These are phyloP conservation scores for Suillus fuscotomentosus DNA, from an alignment of 768 basidiomycete species.

Conservation along the genomic window DNA sequence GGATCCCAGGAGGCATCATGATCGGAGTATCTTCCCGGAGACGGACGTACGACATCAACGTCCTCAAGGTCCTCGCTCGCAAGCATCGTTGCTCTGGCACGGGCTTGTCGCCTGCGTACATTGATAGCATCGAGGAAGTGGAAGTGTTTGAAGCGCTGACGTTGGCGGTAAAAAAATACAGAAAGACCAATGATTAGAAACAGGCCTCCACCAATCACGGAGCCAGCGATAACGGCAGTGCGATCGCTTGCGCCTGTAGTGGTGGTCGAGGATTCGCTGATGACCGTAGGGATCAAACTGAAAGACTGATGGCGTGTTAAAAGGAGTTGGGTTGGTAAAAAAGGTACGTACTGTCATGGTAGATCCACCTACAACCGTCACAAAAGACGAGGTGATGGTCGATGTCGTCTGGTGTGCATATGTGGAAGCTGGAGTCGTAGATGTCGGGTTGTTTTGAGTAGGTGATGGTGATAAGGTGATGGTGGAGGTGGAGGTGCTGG, in stretches of 20 bases:
- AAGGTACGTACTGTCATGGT: conserved; percentile 16
- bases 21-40: conserved; percentile 16
- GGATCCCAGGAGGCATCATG: conserved; percentile 23
- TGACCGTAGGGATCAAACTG: conserved; percentile 18
- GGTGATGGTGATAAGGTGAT: neutral
- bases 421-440: conserved; percentile 10
- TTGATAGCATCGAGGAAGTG: conserved; percentile 29
- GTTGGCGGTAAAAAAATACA: conserved; percentile 36
- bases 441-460: neutral
- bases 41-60: conserved; percentile 5
- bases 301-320: conserved; percentile 11
- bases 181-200: conserved; percentile 36
- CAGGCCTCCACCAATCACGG: conserved; percentile 36
- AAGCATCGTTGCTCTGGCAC: conserved; percentile 20
- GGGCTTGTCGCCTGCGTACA: conserved; percentile 18
- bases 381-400: conserved; percentile 18
- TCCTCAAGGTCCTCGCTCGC: conserved; percentile 25
- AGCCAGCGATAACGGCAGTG: conserved; percentile 42
- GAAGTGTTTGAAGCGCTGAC: conserved; percentile 34
- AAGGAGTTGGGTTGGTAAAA: neutral
- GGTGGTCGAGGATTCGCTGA: conserved; percentile 6
- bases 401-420: neutral
- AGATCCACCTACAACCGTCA: conserved; percentile 16
- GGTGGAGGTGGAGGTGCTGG: neutral
- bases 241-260: conserved; percentile 19